Evolutionary conservation across 1,139 yeast species (phyloP), one percentile per base, ranked within the genome.

Genomic region (Yamadazyma siamensis): DNA sequence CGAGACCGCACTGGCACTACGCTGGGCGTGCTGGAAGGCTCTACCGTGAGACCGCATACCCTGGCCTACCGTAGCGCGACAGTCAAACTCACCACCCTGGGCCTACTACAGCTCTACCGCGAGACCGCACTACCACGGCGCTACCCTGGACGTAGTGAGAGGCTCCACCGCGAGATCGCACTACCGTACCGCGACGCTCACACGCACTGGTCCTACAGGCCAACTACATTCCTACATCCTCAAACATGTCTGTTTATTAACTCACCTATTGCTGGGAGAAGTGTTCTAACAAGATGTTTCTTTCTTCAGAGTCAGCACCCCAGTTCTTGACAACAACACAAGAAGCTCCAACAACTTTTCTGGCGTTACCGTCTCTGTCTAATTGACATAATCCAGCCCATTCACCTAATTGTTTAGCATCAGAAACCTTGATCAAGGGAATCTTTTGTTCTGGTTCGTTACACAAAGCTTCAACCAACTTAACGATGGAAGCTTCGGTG

Each of bases 351-450:
- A 94, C 98, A 61, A 91, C 97, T 88, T 91, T 91, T 81, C 97
- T 88, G 76, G 97, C 96, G 80, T 89, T 88, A 76, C 98, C 99
- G 63, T 91, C 98, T 78, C 96, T 88, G 94, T 91, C 98, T 62
- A 91, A 83, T 77, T 88, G 91, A 78, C 96, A 94, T 59, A 91
- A 81, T 82, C 99, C 99, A 63, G 97, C 98, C 99, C 98, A 91
- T 80, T 91, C 97, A 80, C 99, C 99, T 66, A 91, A 84, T 78
- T 87, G 87, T 84, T 91, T 91, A 66, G 97, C 96, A 68, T 94
- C 98, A 56, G 97, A 87, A 56, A 91, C 97, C 85, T 91, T 91
- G 82, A 94, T 85, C 71, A 91, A 80, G 61, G 98, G 97, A 57
- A 91, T 87, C 77, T 87, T 87, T 73, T 82, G 80, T 67, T 87